phyloP scores from a whole-genome alignment of 2,329 filamentous ascomycete species.

The Neonectria sp. region DNA sequence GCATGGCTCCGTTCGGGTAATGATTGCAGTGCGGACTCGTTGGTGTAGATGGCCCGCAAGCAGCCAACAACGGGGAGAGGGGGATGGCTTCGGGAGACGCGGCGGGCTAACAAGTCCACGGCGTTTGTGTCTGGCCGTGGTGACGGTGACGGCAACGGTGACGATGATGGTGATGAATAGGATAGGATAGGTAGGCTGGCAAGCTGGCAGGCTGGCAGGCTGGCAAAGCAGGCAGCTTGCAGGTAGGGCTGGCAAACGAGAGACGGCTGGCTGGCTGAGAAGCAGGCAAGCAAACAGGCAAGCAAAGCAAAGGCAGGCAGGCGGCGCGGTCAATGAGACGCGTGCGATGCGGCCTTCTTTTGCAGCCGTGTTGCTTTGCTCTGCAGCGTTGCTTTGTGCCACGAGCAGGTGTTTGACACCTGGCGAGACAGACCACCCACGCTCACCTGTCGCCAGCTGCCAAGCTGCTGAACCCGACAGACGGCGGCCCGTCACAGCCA shows the following conservation, averaged over 20 bases:
- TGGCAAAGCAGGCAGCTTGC: conserved; percentile 10
- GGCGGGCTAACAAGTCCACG: neutral
- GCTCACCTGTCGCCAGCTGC: conserved; percentile 25
- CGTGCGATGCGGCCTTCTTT: conserved; percentile 26
- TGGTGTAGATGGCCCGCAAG: neutral
- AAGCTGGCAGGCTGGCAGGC: neutral
- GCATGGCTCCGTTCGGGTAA: conserved; percentile 30
- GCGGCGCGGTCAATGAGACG: conserved; percentile 22
- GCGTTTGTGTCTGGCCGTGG: neutral
- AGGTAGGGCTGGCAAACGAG: conserved; percentile 5
- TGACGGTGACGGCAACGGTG: conserved; percentile 19
- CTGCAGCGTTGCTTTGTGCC: neutral
- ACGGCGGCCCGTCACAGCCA: conserved; percentile 8
- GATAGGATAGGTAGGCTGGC: neutral
- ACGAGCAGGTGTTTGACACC: conserved; percentile 2
- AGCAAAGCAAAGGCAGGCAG: conserved; percentile 10
- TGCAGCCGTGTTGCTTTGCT: neutral
- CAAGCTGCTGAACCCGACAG: conserved; percentile 11
- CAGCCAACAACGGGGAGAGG: neutral
- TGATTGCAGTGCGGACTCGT: neutral
- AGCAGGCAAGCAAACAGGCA: neutral
- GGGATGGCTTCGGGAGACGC: neutral
- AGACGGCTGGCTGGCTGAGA: neutral
- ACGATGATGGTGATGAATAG: neutral
- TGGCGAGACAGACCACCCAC: neutral